Percentiles rank a stretch among this genome's conserved stretches.
These are phyloP conservation scores for barrel medic (Medicago truncatula) DNA, from an alignment of 306 rosid genomes.

Conservation along the genomic window DNA sequence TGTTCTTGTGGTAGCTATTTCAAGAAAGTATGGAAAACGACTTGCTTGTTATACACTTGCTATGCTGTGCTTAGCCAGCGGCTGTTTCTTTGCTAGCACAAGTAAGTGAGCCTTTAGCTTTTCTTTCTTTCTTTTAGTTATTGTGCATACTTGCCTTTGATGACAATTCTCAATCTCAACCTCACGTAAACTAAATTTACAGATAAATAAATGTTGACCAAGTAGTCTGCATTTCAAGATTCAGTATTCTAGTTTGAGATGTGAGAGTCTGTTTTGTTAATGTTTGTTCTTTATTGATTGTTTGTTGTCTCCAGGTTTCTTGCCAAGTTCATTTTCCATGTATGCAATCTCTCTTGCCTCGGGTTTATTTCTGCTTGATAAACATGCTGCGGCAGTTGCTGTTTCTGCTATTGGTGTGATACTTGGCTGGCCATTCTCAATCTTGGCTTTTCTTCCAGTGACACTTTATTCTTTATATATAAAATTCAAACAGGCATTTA, in stretches of 20 bases:
- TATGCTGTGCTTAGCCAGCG: conserved; percentile 94
- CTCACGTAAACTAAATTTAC: not conserved
- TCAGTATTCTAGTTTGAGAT: not conserved
- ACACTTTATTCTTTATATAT: conserved; percentile 71
- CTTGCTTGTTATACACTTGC: conserved; percentile 93
- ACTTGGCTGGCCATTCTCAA: conserved; percentile 99
- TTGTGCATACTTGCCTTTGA: conserved; percentile 14
- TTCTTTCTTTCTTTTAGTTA: not conserved
- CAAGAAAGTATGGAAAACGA: conserved; percentile 91
- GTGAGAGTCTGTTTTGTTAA: conserved; percentile 18
- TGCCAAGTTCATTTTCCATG: conserved; percentile 99
- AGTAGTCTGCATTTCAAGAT: conserved; percentile 27
- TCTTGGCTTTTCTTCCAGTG: conserved; percentile 89
- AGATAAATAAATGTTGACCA: not conserved
- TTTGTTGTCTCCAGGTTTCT: conserved; percentile 70
- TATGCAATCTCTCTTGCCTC: conserved; percentile 90
- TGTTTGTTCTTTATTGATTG: conserved; percentile 22
- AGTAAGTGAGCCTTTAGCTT: conserved; percentile 60
- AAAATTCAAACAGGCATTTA: conserved; percentile 68
- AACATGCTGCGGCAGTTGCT: conserved; percentile 78
- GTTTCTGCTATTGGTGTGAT: conserved; percentile 86
- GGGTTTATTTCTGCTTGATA: conserved; percentile 87
- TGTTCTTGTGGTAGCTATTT: conserved; percentile 85
- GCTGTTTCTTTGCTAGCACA: conserved; percentile 98
- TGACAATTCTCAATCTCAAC: not conserved